These are phyloP conservation scores for Vicia sativa DNA, from an alignment of 306 rosid species.

Conservation along the genomic window DNA sequence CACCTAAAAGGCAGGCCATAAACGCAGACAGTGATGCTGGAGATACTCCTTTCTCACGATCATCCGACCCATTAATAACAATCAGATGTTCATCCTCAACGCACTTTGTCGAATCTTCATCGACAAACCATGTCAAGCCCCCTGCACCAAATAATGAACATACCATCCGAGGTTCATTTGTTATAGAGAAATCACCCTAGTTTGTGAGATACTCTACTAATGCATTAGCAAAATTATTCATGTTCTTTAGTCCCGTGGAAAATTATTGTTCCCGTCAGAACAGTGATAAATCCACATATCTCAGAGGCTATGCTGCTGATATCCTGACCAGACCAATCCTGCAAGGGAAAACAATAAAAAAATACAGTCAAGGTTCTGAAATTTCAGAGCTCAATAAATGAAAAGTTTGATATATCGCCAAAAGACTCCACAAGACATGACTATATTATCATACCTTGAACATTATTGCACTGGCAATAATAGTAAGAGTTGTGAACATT, in stretches of 20 bases:
- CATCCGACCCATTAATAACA: slow-evolving; percentile 58
- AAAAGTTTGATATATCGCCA: slow-evolving; percentile 9
- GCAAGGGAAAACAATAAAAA: slow-evolving; percentile 36
- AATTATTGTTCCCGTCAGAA: slow-evolving; percentile 87
- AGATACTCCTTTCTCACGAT: slow-evolving; percentile 48
- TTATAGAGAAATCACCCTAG: slow-evolving; percentile 10
- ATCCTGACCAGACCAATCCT: slow-evolving; percentile 97
- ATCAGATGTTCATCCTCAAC: slow-evolving; percentile 75
- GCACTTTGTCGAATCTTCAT: slow-evolving; percentile 63
- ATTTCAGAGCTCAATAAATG: slow-evolving; percentile 20
- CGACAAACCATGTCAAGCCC: slow-evolving; percentile 60
- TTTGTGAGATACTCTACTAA: slow-evolving; percentile 16
- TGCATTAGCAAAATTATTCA: slow-evolving; percentile 48
- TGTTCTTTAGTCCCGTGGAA: slow-evolving; percentile 82
- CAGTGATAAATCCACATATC: slow-evolving; percentile 90
- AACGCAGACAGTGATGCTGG: too few species aligned
- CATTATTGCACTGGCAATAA: slow-evolving; percentile 87
- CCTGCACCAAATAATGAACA: slow-evolving; percentile 49
- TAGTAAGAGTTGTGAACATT: slow-evolving; percentile 94
- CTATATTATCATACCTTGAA: slow-evolving; percentile 61
- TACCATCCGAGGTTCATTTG: slow-evolving; percentile 16
- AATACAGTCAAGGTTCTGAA: slow-evolving; percentile 13
- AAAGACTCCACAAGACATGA: slow-evolving; percentile 26
- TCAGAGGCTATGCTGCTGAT: slow-evolving; percentile 81
- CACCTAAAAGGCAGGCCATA: too few species aligned